Base-by-base conservation (phyloP, 306 rosid species). In the Castanea crenata region DNA sequence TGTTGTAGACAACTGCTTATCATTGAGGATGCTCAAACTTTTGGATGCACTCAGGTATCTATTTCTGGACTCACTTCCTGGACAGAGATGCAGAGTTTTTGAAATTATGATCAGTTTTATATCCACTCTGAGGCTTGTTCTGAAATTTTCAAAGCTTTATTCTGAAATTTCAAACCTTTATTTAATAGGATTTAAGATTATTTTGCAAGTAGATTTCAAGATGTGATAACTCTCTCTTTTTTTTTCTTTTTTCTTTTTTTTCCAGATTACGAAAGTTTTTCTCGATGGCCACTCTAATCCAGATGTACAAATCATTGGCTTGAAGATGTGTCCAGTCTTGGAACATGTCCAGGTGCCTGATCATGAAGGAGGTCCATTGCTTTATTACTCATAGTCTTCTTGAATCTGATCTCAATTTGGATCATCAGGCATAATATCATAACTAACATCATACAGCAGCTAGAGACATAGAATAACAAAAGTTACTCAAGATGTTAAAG, bases 11-110 rank as follows among this genome's bases (percentile, higher is more conserved):
- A 86, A 76, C 76, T 95, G 99, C 90, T 75, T 25, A 14, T 89
- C 96, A 2, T 79, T 95, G 82, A 88, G 86, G 76, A 69, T 85
- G 41, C 95, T 93, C 29, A 91, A 86, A 77, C 80, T 95, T 55
- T 90, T 79, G 99, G 99, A 79, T 95, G 97, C 86, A 77, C 91
- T 55, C 92, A 93, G 99, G 99, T 95, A 81, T 69, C 29, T 18
- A 34, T 52, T 41, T 13, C 4, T 16, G 25, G 20, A 41, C 5
- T 35, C 29, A 46, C 5, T 10, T 54, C 14, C 23, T 1, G 68
- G 15, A n/a, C 18, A 18, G 52, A 23, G 72, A 67, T 67, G 25
- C 46, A 34, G 20, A n/a, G 9, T 35, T 35, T 67, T 67, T 67
- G 16, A 67, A 59, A 59, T 18, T 67, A 35, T 67, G 15, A 7